Base-by-base conservation (phyloP, 164 flowering plant species). In the Umbellularia californica region DNA sequence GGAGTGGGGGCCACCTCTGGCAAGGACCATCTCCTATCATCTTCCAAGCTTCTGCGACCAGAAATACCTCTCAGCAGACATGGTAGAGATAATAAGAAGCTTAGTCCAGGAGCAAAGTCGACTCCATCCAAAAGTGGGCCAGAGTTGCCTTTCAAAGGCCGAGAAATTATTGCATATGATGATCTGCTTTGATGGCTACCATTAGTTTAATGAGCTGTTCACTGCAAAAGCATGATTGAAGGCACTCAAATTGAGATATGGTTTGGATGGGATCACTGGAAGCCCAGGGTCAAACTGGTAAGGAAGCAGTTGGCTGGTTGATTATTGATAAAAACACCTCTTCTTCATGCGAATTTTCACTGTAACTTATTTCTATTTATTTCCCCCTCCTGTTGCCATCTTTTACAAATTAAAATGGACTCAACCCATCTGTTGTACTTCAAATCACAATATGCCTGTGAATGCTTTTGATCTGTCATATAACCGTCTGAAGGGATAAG, bases 131-230 rank as follows among this genome's bases (percentile, higher is more conserved):
- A 78, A 78, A 70, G 41, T 24, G 70, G 66, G 64, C 70, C 71
- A 72, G 87, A 82, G n/a, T 77, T 72, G 68, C 82, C 90, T 58
- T 85, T 81, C 77, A 86, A 79, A 79, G 92, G 89, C 52, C 82
- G 95, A 69, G 92, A 88, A 79, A 84, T 93, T 17, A 72, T 93
- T 75, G 95, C 93, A 17, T 93, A 93, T 77, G 98, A 93, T 80
- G 98, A 93, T 83, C 83, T 93, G 70, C 80, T 91, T 71, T 89
- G 70, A 81, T 14, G 60, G 60, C 50, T 14, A 35, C 35, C 28
- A 58, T 58, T 23, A 60, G 13, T 41, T 55, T 72, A 28, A 50
- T 14, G 73, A 68, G 23, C 10, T 22, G 6, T 11, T 69, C 7
- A 23, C 27, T 17, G 10, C 12, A 64, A 9, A 24, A 24, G 13